These are phyloP conservation scores for Hydnum rufescens DNA, from an alignment of 768 basidiomycete species.

Conservation along the genomic window DNA sequence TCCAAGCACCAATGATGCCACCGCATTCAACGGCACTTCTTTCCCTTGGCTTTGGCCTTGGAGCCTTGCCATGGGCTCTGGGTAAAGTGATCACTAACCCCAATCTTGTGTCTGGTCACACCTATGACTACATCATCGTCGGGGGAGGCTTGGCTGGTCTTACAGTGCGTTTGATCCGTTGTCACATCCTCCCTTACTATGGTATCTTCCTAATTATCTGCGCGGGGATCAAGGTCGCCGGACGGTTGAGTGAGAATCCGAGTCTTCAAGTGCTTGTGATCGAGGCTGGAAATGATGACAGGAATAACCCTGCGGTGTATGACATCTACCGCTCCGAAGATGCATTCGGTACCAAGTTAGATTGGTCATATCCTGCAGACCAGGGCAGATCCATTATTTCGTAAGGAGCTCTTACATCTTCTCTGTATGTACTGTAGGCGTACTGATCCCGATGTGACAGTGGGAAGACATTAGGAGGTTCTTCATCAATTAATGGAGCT, in stretches of 20 bases:
- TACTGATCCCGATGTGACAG: background rate
- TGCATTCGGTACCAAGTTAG: slow-evolving; percentile 26
- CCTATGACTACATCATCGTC: slow-evolving; percentile 19
- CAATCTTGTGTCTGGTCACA: slow-evolving; percentile 1
- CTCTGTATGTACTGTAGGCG: background rate
- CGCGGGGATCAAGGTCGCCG: slow-evolving; percentile 19
- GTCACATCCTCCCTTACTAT: background rate
- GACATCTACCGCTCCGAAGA: slow-evolving; percentile 27
- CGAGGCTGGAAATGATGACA: slow-evolving; percentile 32
- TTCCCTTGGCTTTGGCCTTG: too few species aligned
- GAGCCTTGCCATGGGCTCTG: too few species aligned
- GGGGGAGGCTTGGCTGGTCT: slow-evolving; percentile 30
- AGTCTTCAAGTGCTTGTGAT: slow-evolving; percentile 27
- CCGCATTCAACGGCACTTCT: too few species aligned
- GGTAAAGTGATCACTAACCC: slow-evolving; percentile 8
- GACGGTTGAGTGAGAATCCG: slow-evolving; percentile 26
- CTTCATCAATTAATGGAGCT: slow-evolving; percentile 30
- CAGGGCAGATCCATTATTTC: background rate
- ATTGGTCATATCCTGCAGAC: slow-evolving; percentile 25
- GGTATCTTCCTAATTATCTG: background rate
- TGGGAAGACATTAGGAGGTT: slow-evolving; percentile 23
- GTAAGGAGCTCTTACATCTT: background rate
- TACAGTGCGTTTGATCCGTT: slow-evolving; percentile 12
- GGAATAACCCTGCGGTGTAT: slow-evolving; percentile 25
- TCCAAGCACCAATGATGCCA: too few species aligned